Evolutionary conservation across 345 rosid species (phyloP).

Genomic region (Populus euphratica): DNA sequence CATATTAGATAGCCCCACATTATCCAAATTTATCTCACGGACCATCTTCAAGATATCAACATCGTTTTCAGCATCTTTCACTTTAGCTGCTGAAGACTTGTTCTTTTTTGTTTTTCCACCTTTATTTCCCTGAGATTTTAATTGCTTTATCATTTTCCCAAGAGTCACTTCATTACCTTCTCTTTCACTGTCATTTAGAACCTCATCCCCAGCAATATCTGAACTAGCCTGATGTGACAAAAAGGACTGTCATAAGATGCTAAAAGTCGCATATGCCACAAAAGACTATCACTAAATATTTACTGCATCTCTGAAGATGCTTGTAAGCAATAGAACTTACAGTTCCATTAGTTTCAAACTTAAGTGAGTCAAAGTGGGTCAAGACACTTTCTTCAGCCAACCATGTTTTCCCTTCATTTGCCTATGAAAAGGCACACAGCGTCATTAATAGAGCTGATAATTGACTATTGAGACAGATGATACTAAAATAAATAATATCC

Average conservation of each 20-base stretch:
- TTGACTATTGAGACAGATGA: neutral
- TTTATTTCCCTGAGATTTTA: constrained; percentile 70
- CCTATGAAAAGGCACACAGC: constrained; percentile 42
- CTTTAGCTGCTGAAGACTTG: constrained; percentile 41
- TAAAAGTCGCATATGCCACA: neutral
- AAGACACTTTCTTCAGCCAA: constrained; percentile 69
- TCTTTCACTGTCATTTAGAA: constrained; percentile 49
- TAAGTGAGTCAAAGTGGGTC: constrained; percentile 67
- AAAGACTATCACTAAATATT: constrained; percentile 10
- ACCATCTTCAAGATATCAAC: constrained; percentile 89
- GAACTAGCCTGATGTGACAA: constrained; percentile 46
- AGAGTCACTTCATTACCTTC: constrained; percentile 82
- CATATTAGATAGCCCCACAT: constrained; percentile 43
- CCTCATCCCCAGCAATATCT: constrained; percentile 40
- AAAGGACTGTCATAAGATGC: constrained; percentile 14
- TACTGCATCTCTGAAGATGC: constrained; percentile 12
- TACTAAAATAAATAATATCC: neutral
- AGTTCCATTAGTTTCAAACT: constrained; percentile 47
- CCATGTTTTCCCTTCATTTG: constrained; percentile 63
- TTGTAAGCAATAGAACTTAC: constrained; percentile 41
- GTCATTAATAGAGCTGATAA: constrained; percentile 4
- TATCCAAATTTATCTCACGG: constrained; percentile 83
- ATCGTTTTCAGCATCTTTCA: constrained; percentile 52
- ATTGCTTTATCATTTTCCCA: constrained; percentile 61
- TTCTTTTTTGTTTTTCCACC: constrained; percentile 49